Conservation (phyloP, 345 rosid species). For the Eucalyptus urophylla region DNA sequence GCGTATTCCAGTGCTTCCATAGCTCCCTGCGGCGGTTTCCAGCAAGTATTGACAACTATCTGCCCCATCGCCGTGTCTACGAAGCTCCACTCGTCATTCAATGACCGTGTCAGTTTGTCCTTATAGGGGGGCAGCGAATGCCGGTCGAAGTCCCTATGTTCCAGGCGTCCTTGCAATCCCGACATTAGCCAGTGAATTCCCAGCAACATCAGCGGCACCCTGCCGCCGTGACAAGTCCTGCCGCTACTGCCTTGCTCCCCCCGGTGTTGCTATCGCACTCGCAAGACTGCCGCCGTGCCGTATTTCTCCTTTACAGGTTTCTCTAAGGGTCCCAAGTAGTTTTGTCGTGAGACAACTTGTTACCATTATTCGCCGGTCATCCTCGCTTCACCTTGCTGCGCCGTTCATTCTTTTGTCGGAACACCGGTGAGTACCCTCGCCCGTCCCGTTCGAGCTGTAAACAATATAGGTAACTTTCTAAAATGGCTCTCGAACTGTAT, state of each 20-base stretch:
- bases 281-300: not conserved
- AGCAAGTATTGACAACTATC: not conserved
- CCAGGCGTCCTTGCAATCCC: not conserved
- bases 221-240: not conserved
- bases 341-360: not conserved
- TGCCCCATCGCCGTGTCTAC: not conserved
- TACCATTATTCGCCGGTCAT: not conserved
- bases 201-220: not conserved
- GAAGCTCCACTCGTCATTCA: not conserved
- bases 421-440: not conserved
- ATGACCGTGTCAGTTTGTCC: not conserved
- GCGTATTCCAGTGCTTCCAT: not conserved
- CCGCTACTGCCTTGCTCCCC: not conserved
- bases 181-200: not conserved
- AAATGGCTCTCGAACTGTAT: not conserved
- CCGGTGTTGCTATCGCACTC: not conserved
- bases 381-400: not conserved
- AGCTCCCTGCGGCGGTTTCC: not conserved
- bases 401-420: not conserved
- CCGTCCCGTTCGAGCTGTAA: not conserved
- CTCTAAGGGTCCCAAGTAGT: not conserved
- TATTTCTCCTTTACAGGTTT: not conserved
- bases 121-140: not conserved
- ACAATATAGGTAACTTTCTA: not conserved
- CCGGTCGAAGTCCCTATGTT: not conserved